A percentile compares a stretch with the other conserved stretches of the same genome.
Evolutionary conservation across 1,139 yeast species (phyloP).

Genomic region (Hansenula anomala): DNA sequence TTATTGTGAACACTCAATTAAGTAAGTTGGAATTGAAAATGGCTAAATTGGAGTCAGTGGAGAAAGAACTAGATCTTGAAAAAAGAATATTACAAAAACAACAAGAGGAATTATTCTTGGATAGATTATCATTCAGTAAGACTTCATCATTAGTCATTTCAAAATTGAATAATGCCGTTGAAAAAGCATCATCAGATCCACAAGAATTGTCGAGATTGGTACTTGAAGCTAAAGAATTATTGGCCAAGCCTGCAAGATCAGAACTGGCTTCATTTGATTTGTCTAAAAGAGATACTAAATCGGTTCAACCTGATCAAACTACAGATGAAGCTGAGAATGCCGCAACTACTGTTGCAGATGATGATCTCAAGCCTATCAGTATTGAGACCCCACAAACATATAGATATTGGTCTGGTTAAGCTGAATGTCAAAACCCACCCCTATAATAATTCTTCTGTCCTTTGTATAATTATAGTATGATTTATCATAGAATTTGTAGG

Average conservation of each 20-base stretch:
- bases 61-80: conserved; percentile 74
- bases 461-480: neutral
- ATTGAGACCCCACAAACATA: conserved; percentile 79
- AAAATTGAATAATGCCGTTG: conserved; percentile 10
- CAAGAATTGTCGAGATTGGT: conserved; percentile 29
- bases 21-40: conserved; percentile 76
- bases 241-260: conserved; percentile 44
- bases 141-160: conserved; percentile 22
- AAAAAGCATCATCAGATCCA: conserved; percentile 13
- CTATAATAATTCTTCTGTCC: too few relatives aligned
- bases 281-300: conserved; percentile 13
- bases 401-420: conserved; percentile 81
- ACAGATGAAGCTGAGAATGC: conserved; percentile 10
- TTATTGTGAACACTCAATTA: conserved; percentile 66
- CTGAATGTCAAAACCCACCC: conserved; percentile 1
- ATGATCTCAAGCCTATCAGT: conserved; percentile 63
- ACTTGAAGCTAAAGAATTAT: conserved; percentile 42
- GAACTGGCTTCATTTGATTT: conserved; percentile 13
- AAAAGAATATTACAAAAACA: conserved; percentile 68
- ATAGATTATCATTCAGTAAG: conserved; percentile 58
- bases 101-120: conserved; percentile 78
- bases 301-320: conserved; percentile 7
- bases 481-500: too few relatives aligned
- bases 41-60: conserved; percentile 64
- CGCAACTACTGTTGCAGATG: conserved; percentile 23